These are phyloP conservation scores for Colletotrichum sp. DNA, from an alignment of 2,329 filamentous ascomycete species.

Conservation along the genomic window DNA sequence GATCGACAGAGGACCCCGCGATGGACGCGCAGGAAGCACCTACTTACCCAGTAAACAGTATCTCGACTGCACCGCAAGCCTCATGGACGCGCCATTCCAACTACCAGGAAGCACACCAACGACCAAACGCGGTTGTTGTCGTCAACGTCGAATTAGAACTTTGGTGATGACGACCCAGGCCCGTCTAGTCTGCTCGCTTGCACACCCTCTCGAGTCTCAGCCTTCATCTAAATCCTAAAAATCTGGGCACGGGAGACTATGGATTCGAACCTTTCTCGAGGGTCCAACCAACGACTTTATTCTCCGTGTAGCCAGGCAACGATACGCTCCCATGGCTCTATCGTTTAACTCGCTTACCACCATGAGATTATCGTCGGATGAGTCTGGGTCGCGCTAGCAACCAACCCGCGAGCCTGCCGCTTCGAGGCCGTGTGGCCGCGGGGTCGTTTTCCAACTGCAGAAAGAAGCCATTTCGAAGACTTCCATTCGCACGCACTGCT, in stretches of 20 bases:
- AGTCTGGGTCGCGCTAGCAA: not conserved
- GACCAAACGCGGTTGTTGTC: not conserved
- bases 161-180: not conserved
- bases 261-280: not conserved
- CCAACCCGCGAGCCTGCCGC: not conserved
- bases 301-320: constrained; percentile 1
- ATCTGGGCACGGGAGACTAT: not conserved
- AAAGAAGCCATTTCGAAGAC: constrained; percentile 12
- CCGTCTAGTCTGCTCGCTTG: not conserved
- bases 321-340: not conserved
- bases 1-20: constrained; percentile 2
- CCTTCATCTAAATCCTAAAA: not conserved
- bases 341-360: not conserved
- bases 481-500: constrained; percentile 9
- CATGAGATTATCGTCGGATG: not conserved
- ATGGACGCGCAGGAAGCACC: not conserved
- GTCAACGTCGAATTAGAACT: not conserved
- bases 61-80: constrained; percentile 7
- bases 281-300: not conserved
- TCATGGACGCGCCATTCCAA: constrained; percentile 1
- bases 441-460: not conserved
- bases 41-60: not conserved
- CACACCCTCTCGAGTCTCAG: not conserved
- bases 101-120: not conserved
- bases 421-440: not conserved